These are phyloP conservation scores for Aspergillus hancockii DNA, from an alignment of 495 filamentous ascomycete genomes.

Conservation along the genomic window DNA sequence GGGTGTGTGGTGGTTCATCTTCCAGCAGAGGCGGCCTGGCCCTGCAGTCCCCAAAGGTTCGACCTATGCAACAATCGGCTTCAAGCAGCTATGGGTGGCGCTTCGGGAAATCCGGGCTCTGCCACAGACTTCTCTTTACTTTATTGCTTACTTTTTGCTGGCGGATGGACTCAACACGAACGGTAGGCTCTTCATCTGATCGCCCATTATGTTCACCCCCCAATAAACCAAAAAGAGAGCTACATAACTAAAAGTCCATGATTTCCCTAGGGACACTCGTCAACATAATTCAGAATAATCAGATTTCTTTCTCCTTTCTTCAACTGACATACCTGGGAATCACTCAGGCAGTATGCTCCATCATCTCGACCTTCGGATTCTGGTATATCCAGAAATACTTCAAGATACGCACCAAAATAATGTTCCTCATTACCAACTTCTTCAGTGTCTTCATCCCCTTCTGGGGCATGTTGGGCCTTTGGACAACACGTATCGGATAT, in stretches of 20 bases:
- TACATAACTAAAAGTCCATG: background rate
- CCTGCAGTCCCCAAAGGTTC: constrained; percentile 48
- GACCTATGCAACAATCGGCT: constrained; percentile 46
- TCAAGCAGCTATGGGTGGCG: constrained; percentile 50
- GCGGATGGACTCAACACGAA: constrained; percentile 54
- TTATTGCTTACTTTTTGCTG: constrained; percentile 49
- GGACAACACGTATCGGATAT: constrained; percentile 48
- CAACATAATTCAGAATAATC: constrained; percentile 49
- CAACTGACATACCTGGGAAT: constrained; percentile 53
- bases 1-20: constrained; percentile 54
- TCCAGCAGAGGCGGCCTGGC: constrained; percentile 49
- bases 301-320: constrained; percentile 48
- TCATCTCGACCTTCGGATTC: constrained; percentile 48
- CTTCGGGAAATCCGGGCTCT: constrained; percentile 42
- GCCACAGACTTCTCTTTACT: constrained; percentile 49
- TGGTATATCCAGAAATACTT: constrained; percentile 54
- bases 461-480: constrained; percentile 54
- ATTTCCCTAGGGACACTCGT: constrained; percentile 37
- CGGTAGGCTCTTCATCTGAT: constrained; percentile 23
- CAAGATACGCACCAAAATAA: constrained; percentile 47
- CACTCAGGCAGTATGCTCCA: constrained; percentile 45
- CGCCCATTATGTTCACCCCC: background rate
- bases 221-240: background rate
- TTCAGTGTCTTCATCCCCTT: constrained; percentile 52
- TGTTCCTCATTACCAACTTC: constrained; percentile 52